Conservation (phyloP, 768 basidiomycete genomes). For the Thelephora ganbajun region DNA sequence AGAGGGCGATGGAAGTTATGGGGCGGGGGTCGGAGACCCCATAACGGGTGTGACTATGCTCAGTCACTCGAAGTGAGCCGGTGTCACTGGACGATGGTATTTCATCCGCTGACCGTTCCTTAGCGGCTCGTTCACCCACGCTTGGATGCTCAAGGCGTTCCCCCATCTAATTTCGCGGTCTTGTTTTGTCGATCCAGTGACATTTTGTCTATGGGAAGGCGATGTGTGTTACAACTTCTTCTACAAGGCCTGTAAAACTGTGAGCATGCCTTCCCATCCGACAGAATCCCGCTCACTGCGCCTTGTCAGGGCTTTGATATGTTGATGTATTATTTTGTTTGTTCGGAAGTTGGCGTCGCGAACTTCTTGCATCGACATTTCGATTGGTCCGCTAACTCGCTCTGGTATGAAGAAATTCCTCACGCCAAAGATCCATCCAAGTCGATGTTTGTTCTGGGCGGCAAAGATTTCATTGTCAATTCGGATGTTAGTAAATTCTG, state of each 20-base stretch:
- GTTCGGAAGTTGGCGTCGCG: conserved; percentile 76
- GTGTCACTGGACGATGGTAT: background rate
- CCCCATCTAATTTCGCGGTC: conserved; percentile 58
- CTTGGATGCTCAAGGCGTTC: conserved; percentile 77
- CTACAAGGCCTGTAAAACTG: conserved; percentile 54
- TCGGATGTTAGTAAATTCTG: conserved; percentile 34
- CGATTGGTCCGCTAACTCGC: conserved; percentile 75
- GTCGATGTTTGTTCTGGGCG: conserved; percentile 70
- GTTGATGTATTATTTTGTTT: conserved; percentile 78
- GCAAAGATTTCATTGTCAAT: conserved; percentile 67
- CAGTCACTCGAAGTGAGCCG: conserved; percentile 79
- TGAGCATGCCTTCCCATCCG: conserved; percentile 19
- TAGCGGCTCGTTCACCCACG: conserved; percentile 73
- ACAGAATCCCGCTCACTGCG: conserved; percentile 1
- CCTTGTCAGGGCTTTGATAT: conserved; percentile 53
- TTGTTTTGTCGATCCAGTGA: conserved; percentile 84
- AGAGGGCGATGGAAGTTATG: conserved; percentile 9
- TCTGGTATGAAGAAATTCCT: conserved; percentile 87
- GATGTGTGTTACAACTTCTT: conserved; percentile 89
- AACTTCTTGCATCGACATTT: conserved; percentile 76
- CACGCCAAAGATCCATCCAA: conserved; percentile 53
- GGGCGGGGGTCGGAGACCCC: conserved; percentile 6
- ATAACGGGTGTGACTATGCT: conserved; percentile 52
- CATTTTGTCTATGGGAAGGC: conserved; percentile 91
- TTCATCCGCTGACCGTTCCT: background rate